These are phyloP conservation scores for Neofusicoccum umdonicola DNA, from an alignment of 2,329 filamentous ascomycete species.

Conservation along the genomic window DNA sequence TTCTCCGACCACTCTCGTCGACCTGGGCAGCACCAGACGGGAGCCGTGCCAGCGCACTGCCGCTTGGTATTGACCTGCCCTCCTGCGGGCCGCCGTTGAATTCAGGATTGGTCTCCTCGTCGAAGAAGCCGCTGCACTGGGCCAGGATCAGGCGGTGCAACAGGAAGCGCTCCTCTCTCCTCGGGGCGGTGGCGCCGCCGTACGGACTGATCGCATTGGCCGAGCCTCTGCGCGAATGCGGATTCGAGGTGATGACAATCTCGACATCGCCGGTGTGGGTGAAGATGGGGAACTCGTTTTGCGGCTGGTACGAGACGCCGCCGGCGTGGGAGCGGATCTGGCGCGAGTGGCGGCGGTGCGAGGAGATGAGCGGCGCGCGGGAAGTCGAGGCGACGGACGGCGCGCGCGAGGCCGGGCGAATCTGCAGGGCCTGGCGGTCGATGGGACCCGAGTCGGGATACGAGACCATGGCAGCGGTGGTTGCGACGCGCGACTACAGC, in stretches of 20 bases:
- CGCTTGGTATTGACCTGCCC: conserved; percentile 25
- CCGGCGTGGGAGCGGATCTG: conserved; percentile 81
- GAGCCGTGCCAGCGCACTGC: conserved; percentile 39
- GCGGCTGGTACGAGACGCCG: conserved; percentile 64
- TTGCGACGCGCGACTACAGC: not conserved
- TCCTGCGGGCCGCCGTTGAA: conserved; percentile 57
- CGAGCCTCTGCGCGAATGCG: conserved; percentile 27
- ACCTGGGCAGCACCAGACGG: conserved; percentile 36
- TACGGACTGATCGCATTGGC: not conserved
- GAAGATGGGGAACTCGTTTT: conserved; percentile 93
- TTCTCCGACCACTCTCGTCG: conserved; percentile 37
- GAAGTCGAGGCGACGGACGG: conserved; percentile 60
- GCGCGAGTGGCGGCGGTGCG: conserved; percentile 59
- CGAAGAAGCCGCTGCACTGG: conserved; percentile 91
- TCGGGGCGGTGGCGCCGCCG: conserved; percentile 46
- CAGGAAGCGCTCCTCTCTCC: conserved; percentile 78
- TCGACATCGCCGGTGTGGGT: conserved; percentile 90
- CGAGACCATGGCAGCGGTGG: conserved; percentile 55
- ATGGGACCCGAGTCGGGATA: conserved; percentile 55
- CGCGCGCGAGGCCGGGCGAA: conserved; percentile 51
- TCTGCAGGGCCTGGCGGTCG: conserved; percentile 52
- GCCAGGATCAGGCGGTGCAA: conserved; percentile 83
- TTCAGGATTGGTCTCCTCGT: conserved; percentile 76
- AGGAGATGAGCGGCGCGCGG: conserved; percentile 48
- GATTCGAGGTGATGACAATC: conserved; percentile 60